Evolutionary conservation across 225 moss, liverwort and hornwort genomes (phyloP).

Genomic region (Bryum argenteum): DNA sequence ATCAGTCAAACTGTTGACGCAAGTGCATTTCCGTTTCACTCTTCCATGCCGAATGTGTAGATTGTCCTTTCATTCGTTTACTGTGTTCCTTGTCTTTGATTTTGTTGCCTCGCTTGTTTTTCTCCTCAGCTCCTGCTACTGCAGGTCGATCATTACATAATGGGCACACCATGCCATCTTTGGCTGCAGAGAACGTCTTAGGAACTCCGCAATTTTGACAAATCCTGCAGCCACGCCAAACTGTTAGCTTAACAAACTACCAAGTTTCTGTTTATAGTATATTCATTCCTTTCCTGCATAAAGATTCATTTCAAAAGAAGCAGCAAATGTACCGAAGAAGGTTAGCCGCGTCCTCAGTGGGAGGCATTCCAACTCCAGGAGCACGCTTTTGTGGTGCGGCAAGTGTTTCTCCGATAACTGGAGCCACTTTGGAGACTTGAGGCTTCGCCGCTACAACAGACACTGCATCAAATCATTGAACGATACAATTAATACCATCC

Average conservation of each 20-base stretch:
- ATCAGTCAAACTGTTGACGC: slow-evolving; percentile 94
- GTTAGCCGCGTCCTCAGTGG: slow-evolving; percentile 63
- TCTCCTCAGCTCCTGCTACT: slow-evolving; percentile 45
- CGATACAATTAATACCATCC: slow-evolving; percentile 14
- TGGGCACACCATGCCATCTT: slow-evolving; percentile 71
- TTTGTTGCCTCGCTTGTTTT: slow-evolving; percentile 73
- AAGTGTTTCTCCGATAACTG: slow-evolving; percentile 32
- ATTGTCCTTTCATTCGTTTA: slow-evolving; percentile 99
- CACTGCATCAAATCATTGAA: slow-evolving; percentile 37
- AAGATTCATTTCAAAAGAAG: not conserved
- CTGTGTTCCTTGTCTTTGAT: slow-evolving; percentile 91
- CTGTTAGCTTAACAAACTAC: slow-evolving; percentile 23
- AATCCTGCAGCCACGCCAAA: slow-evolving; percentile 50
- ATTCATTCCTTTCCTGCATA: not conserved
- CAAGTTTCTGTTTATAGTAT: not conserved
- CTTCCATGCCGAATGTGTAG: slow-evolving; percentile 91
- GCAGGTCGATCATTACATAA: slow-evolving; percentile 66
- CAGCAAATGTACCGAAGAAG: slow-evolving; percentile 57
- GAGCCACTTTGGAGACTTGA: slow-evolving; percentile 35
- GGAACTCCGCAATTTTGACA: slow-evolving; percentile 74
- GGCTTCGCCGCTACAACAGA: slow-evolving; percentile 62
- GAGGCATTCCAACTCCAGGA: slow-evolving; percentile 56
- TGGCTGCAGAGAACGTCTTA: slow-evolving; percentile 68
- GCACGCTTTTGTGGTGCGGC: slow-evolving; percentile 43
- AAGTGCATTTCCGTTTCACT: slow-evolving; percentile 98